A percentile compares a stretch with the other conserved stretches of the same genome.
Evolutionary conservation across 257 asterid species (phyloP).

Genomic region (Catharanthus roseus): DNA sequence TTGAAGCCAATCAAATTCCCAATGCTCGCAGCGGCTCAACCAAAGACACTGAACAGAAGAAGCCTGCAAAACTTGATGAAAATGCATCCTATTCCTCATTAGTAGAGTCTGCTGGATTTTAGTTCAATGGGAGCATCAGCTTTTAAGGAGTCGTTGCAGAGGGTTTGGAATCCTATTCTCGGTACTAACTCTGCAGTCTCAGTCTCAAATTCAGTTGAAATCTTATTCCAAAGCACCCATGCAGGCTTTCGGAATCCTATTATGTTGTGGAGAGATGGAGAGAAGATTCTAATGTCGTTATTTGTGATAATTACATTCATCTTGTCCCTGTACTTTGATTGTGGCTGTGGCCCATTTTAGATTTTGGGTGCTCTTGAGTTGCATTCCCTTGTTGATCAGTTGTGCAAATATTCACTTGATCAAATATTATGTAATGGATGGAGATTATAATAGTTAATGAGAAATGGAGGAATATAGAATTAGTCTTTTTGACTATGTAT

Average conservation of each 20-base stretch:
- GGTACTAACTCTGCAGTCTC: too few relatives aligned
- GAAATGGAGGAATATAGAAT: too few relatives aligned
- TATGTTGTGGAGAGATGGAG: neutral
- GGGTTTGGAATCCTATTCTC: neutral
- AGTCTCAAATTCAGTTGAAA: too few relatives aligned
- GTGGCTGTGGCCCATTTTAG: neutral
- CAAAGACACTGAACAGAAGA: slow-evolving; percentile 25
- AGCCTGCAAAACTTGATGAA: slow-evolving; percentile 48
- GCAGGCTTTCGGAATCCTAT: too few relatives aligned
- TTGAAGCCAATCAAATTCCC: slow-evolving; percentile 32
- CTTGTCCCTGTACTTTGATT: neutral
- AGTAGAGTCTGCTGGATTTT: slow-evolving; percentile 91
- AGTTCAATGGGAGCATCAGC: slow-evolving; percentile 3
- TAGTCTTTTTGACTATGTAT: too few relatives aligned
- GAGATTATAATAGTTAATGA: too few relatives aligned
- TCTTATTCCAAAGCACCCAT: too few relatives aligned
- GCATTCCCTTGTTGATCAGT: neutral
- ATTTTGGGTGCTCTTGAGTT: neutral
- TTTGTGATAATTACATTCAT: neutral
- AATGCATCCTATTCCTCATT: slow-evolving; percentile 76
- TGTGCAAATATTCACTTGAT: too few relatives aligned
- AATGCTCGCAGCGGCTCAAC: slow-evolving; percentile 21
- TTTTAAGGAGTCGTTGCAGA: neutral
- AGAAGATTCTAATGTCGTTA: neutral
- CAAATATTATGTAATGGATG: too few relatives aligned